Conservation (phyloP, 2,329 filamentous ascomycete species). For the Fusarium caatingaense region DNA sequence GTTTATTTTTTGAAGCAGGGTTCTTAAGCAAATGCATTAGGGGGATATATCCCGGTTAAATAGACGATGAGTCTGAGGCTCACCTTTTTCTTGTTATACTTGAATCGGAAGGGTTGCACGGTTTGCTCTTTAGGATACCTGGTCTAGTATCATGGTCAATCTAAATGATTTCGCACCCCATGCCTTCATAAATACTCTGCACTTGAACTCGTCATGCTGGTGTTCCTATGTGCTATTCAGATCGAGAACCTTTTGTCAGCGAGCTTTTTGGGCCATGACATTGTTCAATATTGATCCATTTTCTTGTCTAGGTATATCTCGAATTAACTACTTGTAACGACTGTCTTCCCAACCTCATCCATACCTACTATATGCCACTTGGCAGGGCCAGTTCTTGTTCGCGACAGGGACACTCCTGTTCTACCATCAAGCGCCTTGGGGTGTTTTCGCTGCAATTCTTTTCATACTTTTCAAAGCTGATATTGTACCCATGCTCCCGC, state of each 20-base stretch:
- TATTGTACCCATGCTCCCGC: neutral
- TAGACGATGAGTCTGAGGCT: slow-evolving; percentile 27
- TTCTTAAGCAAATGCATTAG: slow-evolving; percentile 31
- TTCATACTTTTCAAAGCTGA: neutral
- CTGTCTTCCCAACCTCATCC: neutral
- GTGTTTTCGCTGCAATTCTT: neutral
- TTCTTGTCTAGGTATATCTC: neutral
- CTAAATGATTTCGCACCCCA: slow-evolving; percentile 28
- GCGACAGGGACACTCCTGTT: neutral
- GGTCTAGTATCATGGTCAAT: slow-evolving; percentile 20
- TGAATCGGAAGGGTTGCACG: slow-evolving; percentile 3
- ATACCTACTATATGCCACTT: neutral
- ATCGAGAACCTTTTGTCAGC: no score
- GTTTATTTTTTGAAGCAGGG: slow-evolving; percentile 30
- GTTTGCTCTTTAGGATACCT: slow-evolving; percentile 31
- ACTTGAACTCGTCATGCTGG: neutral
- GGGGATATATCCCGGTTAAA: slow-evolving; percentile 12
- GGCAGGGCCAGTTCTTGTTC: neutral
- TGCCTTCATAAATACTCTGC: neutral
- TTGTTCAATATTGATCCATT: neutral
- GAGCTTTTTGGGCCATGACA: neutral
- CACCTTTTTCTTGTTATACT: slow-evolving; percentile 18
- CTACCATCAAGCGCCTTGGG: neutral
- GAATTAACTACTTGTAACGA: neutral
- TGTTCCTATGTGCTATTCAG: neutral